phyloP scores from a whole-genome alignment of 768 basidiomycete species.

The Coprinopsis strossmayeri region DNA sequence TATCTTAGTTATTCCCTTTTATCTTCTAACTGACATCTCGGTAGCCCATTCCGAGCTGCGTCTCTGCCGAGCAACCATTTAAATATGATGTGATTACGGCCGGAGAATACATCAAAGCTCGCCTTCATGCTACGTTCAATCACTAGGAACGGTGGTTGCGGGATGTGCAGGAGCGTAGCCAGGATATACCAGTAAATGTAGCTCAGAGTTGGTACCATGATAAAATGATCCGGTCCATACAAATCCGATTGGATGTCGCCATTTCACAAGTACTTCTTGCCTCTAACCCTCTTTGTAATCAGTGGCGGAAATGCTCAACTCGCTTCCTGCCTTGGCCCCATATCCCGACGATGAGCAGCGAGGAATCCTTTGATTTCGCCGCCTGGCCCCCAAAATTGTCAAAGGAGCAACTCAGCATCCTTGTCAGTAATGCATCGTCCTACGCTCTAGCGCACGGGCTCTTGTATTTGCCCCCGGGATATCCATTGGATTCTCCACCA shows the following conservation, averaged over 20 bases:
- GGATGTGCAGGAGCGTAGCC: no score
- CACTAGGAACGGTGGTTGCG: no score
- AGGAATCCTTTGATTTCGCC: conserved; percentile 36
- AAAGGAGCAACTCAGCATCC: conserved; percentile 46
- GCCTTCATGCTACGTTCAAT: conserved; percentile 63
- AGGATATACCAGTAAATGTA: no score
- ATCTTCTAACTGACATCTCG: neutral
- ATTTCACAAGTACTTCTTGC: conserved; percentile 3
- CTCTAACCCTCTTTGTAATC: conserved; percentile 12
- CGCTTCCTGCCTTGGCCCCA: no score
- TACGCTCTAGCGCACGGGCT: conserved; percentile 84
- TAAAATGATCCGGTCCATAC: no score
- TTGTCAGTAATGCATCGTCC: conserved; percentile 65
- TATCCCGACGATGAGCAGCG: conserved; percentile 12
- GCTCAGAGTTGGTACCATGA: no score
- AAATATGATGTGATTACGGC: conserved; percentile 71
- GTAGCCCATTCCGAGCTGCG: conserved; percentile 49
- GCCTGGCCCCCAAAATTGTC: conserved; percentile 74
- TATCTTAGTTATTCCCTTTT: neutral
- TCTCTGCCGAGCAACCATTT: conserved; percentile 32
- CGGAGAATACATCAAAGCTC: conserved; percentile 76
- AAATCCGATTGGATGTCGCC: conserved; percentile 16
- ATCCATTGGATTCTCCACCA: conserved; percentile 34
- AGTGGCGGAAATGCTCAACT: neutral
- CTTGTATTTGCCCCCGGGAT: conserved; percentile 63